Evolutionary conservation across 352 stramenopile genomes (phyloP).

Genomic region (Blastocystis sp.): DNA sequence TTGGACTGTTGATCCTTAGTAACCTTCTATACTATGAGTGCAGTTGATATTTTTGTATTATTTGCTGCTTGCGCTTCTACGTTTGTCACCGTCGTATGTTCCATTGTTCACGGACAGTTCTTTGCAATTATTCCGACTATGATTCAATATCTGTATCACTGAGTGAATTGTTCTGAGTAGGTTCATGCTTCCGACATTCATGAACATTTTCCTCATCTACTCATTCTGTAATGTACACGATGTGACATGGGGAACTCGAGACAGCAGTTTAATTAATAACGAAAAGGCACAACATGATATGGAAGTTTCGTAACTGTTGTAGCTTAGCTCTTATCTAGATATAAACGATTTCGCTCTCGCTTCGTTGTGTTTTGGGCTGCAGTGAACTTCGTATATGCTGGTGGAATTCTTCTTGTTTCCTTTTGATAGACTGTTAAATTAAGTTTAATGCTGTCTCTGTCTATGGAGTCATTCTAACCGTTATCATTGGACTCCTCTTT

Average conservation of each 20-base stretch:
- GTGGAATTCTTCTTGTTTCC: slow-evolving; percentile 57
- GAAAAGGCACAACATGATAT: slow-evolving; percentile 64
- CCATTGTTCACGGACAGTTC: slow-evolving; percentile 52
- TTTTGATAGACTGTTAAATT: neutral
- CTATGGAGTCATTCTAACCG: slow-evolving; percentile 44
- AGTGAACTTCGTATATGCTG: slow-evolving; percentile 66
- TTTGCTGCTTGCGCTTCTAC: slow-evolving; percentile 49
- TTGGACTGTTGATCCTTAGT: neutral
- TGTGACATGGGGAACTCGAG: slow-evolving; percentile 66
- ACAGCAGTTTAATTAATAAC: slow-evolving; percentile 64
- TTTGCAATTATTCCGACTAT: slow-evolving; percentile 61
- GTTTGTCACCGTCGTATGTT: slow-evolving; percentile 55
- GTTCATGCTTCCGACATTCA: slow-evolving; percentile 65
- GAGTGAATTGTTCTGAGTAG: neutral
- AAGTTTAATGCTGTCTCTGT: slow-evolving; percentile 55
- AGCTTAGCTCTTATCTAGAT: neutral
- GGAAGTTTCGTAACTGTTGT: slow-evolving; percentile 61
- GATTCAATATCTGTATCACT: slow-evolving; percentile 41
- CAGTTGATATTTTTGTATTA: slow-evolving; percentile 32
- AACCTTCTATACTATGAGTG: slow-evolving; percentile 50
- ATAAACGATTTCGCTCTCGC: slow-evolving; percentile 65
- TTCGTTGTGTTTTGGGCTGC: slow-evolving; percentile 66
- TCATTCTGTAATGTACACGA: slow-evolving; percentile 67
- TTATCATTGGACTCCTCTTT: slow-evolving; percentile 48
- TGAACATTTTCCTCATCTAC: slow-evolving; percentile 67